These are phyloP conservation scores for Syzygium grande DNA, from an alignment of 345 rosid genomes.

Conservation along the genomic window DNA sequence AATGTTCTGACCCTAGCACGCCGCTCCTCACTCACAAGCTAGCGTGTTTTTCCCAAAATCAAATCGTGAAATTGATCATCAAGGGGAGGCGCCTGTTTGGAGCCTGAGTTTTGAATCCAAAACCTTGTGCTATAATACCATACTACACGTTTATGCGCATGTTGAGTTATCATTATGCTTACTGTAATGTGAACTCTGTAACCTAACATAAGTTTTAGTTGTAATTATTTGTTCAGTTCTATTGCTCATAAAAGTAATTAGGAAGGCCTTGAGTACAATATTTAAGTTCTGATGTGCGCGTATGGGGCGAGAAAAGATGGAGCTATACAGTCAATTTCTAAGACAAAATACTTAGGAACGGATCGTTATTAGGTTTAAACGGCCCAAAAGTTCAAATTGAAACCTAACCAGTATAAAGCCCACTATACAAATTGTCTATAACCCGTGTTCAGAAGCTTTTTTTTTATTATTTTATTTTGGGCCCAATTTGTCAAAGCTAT, in stretches of 20 bases:
- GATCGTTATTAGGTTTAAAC: not conserved
- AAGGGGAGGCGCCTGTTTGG: not conserved
- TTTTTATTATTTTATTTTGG: not conserved
- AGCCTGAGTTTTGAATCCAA: not conserved
- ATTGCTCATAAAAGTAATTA: not conserved
- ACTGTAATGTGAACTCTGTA: not conserved
- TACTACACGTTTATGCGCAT: not conserved
- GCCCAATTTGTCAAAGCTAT: not conserved
- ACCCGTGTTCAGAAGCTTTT: not conserved
- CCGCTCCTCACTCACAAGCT: not conserved
- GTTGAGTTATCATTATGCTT: not conserved
- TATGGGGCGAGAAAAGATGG: not conserved
- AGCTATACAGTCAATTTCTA: not conserved
- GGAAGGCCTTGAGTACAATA: not conserved
- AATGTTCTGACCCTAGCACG: not conserved
- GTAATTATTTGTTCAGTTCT: not conserved
- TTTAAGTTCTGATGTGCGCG: not conserved
- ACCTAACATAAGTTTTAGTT: not conserved
- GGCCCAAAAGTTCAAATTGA: not conserved
- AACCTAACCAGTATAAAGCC: not conserved
- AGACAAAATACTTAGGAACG: not conserved
- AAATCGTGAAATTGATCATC: not conserved
- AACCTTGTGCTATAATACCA: not conserved
- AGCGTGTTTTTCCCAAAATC: not conserved
- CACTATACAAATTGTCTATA: not conserved